Evolutionary conservation across 1,139 yeast species (phyloP), one percentile per base, ranked within the genome.

Genomic region (Pneumocystis jirovecii): DNA sequence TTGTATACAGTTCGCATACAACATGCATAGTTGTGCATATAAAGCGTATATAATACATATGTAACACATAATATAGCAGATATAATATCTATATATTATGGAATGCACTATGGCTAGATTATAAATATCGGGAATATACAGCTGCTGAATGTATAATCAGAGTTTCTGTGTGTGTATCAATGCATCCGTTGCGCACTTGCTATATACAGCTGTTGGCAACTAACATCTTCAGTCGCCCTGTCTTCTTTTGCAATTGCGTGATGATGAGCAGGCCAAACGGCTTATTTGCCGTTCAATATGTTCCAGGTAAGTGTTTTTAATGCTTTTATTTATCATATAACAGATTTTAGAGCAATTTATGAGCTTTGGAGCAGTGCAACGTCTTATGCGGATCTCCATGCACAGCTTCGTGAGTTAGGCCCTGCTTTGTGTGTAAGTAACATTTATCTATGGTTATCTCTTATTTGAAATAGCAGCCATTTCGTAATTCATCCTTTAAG

Each of bases 321-420:
- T 3, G 29, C 7, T 19, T n/a, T 44, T 21, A 19, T 44, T 44
- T 44, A 12, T 37, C 12, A 37, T 37, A 10, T 44, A 21, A 44
- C 10, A 7, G 76, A 93, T 63, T 80, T 86, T 8, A 81, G 85
- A 69, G 90, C 89, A 0, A 84, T 91, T 34, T 93, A 89, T 73
- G 96, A 91, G 72, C 77, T 89, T 12, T 90, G 95, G 87, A 96
- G 96, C 0, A 76, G 79, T 60, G 97, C 95, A 0, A 68, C 70
- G 0, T 77, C 79, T 7, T 74, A 83, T 65, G 85, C 82, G 0
- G 80, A 78, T 60, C 74, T 91, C 62, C 96, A 89, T 71, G 74
- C 73, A 12, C 77, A 79, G 65, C 81, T 89, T 4, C 76, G 80
- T 70, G 39, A 64, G 6, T 76, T 66, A 73, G 78, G 69, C 1